Evolutionary conservation across 2,329 filamentous ascomycete genomes (phyloP).

Genomic region (Colletotrichum lupini): DNA sequence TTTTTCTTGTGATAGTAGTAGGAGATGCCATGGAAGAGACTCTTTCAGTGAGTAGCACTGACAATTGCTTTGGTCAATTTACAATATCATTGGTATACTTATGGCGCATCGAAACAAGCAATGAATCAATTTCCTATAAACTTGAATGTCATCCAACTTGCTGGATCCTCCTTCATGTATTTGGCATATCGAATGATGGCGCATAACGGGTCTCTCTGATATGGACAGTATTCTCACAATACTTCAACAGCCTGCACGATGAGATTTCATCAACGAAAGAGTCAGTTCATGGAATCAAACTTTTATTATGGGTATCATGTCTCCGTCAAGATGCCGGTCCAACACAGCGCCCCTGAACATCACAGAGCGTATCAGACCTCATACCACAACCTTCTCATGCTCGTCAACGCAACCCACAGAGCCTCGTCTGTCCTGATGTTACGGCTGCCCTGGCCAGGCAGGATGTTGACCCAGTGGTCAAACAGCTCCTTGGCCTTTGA

Average conservation of each 20-base stretch:
- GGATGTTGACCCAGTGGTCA: constrained; percentile 85
- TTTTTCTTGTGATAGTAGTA: background rate
- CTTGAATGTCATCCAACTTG: background rate
- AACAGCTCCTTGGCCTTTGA: constrained; percentile 77
- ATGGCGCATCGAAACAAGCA: no score
- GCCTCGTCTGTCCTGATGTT: constrained; percentile 89
- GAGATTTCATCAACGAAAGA: background rate
- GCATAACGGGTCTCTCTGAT: background rate
- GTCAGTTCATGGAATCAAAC: background rate
- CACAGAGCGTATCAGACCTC: constrained; percentile 35
- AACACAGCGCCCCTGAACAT: background rate
- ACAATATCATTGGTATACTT: no score
- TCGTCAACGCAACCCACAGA: constrained; percentile 79
- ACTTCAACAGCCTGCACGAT: background rate
- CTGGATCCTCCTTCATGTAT: background rate
- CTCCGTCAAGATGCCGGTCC: constrained; percentile 13
- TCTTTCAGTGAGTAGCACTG: no score
- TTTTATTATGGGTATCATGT: constrained; percentile 36
- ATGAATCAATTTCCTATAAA: background rate
- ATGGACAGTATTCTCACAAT: no score
- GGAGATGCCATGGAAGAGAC: no score
- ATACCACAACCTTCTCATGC: constrained; percentile 70
- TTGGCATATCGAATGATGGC: background rate
- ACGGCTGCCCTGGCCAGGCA: constrained; percentile 83
- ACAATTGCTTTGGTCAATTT: no score